These are phyloP conservation scores for Gnomoniopsis smithogilvyi DNA, from an alignment of 2,329 filamentous ascomycete genomes.

Conservation along the genomic window DNA sequence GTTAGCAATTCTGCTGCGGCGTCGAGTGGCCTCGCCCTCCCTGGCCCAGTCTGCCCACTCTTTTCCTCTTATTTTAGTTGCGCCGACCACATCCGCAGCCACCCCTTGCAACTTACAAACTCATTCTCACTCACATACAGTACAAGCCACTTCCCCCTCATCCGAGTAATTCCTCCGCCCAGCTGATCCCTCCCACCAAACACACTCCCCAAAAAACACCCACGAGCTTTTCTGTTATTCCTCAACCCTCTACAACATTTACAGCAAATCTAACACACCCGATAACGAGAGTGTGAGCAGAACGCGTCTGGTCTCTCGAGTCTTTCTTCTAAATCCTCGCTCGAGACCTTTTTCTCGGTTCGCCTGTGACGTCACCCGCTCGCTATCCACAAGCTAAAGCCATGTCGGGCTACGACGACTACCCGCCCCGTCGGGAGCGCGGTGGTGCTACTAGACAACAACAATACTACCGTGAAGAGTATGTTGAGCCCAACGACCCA, in stretches of 20 bases:
- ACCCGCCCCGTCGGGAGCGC: conserved; percentile 43
- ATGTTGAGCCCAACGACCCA: conserved; percentile 49
- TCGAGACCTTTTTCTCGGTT: background rate
- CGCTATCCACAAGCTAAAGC: conserved; percentile 13
- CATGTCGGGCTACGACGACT: conserved; percentile 55
- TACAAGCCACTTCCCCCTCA: background rate
- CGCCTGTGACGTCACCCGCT: conserved; percentile 15
- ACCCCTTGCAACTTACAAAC: background rate
- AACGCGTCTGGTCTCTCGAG: background rate
- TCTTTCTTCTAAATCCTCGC: background rate
- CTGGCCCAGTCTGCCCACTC: background rate
- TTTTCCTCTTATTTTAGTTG: conserved; percentile 16
- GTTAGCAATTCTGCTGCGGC: conserved; percentile 7
- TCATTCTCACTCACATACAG: background rate
- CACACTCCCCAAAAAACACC: background rate
- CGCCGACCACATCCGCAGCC: conserved; percentile 3
- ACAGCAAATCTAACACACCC: background rate
- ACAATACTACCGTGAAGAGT: conserved; percentile 51
- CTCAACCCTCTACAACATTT: background rate
- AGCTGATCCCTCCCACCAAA: conserved; percentile 3
- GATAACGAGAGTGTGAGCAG: background rate
- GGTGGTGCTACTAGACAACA: conserved; percentile 33
- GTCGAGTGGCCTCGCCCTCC: background rate
- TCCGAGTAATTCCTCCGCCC: background rate
- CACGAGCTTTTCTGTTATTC: conserved; percentile 1